Base-by-base conservation (phyloP, 179 eudicot species). In the Vitellaria paradoxa region DNA sequence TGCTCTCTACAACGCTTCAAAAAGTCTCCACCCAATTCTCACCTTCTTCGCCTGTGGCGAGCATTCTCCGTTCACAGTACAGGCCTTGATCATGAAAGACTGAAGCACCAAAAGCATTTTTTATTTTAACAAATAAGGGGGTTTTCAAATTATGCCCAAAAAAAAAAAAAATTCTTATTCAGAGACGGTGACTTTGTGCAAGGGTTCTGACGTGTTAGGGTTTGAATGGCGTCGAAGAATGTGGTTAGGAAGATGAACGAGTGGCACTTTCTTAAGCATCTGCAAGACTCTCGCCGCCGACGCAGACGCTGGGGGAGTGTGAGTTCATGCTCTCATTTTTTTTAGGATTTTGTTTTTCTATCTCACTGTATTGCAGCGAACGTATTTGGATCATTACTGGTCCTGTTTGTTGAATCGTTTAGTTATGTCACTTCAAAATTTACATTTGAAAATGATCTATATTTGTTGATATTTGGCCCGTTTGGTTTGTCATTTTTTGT, bases 271-370 rank as follows among this genome's bases (percentile, higher is more conserved):
- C 74, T 72, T 81, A 26, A 85, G 86, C 78, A 85, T 94, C 82
- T 82, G 86, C 70, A 94, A 94, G 72, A 92, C 97, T 46, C 97
- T 92, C 46, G 88, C 86, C 61, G 97, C 98, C 45, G 98, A 97
- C 9, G 98, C 97, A 11, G 84, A 92, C 68, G 97, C 98, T 68
- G 94, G 96, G 24, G 98, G 90, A 84, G 91, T 94, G 97, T 94
- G 56, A 70, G 95, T 86, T 80, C 45, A 30, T 23, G 65, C 69
- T 78, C 65, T 75, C 46, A 46, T 65, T 45, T 60, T 23, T 59
- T n/a, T n/a, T 13, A 45, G 45, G n/a, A 0, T 26, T 68, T 18
- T 37, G 12, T 57, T 45, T n/a, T 65, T 66, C 57, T 4, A 9
- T 49, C 26, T 63, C 69, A 21, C 45, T 50, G 13, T 15, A 13